These are phyloP conservation scores for Populus hybrid DNA, from an alignment of 441 rosid genomes.

Conservation along the genomic window DNA sequence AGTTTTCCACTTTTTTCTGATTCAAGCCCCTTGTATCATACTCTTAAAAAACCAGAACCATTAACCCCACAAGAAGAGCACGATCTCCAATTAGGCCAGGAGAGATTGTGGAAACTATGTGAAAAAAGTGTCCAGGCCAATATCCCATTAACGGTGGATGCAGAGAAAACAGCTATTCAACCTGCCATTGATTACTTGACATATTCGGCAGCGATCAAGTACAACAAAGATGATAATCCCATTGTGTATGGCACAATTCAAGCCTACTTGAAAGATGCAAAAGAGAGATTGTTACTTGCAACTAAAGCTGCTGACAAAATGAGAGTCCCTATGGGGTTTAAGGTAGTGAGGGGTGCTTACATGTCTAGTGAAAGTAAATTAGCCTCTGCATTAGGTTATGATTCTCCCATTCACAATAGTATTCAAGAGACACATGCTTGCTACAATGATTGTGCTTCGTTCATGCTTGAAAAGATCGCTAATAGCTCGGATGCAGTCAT, in stretches of 20 bases:
- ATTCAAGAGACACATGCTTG: constrained; percentile 67
- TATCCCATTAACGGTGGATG: constrained; percentile 61
- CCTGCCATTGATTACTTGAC: constrained; percentile 87
- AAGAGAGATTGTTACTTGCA: constrained; percentile 52
- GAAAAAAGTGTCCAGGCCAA: constrained; percentile 42
- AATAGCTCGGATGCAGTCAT: constrained; percentile 45
- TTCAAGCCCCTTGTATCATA: constrained; percentile 72
- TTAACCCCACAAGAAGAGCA: constrained; percentile 52
- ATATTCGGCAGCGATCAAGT: constrained; percentile 47
- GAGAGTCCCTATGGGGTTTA: constrained; percentile 71
- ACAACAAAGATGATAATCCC: constrained; percentile 43
- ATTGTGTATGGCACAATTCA: constrained; percentile 70
- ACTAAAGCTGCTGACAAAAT: constrained; percentile 47
- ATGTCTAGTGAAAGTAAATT: constrained; percentile 62
- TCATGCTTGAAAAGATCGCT: constrained; percentile 56
- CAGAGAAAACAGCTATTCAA: constrained; percentile 72
- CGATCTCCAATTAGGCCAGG: constrained; percentile 45
- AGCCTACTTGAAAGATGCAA: constrained; percentile 74
- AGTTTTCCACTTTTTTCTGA: constrained; percentile 62
- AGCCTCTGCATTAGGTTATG: constrained; percentile 63
- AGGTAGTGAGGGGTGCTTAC: constrained; percentile 85
- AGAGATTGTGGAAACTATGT: constrained; percentile 51
- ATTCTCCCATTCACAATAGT: constrained; percentile 68
- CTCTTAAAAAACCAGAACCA: constrained; percentile 50
- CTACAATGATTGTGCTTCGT: constrained; percentile 65